Base-by-base conservation (phyloP, 2,329 filamentous ascomycete species). In the Stachybotrys elegans region DNA sequence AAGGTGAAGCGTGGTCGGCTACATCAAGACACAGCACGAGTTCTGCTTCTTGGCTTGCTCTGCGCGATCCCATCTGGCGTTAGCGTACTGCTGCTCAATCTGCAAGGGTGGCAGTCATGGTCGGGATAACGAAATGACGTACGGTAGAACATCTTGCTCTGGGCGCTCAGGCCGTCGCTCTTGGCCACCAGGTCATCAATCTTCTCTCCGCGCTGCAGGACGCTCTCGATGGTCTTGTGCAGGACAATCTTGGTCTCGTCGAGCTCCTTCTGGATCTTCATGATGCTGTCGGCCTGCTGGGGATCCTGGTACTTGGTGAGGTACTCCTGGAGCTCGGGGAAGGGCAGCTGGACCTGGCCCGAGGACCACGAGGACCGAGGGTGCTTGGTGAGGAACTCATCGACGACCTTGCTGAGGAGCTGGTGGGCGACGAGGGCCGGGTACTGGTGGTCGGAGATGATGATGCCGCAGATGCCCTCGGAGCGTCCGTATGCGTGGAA, bases 131-230 rank as follows among this genome's bases (percentile, higher is more conserved):
- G 7, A 17, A 21, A 14, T 6, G 19, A 70, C 76, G 57, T 67
- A 85, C 85, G 89, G 67, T 97, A 97, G 67, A 98, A 98, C 86
- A 94, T 92, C 78, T 95, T 97, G 72, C 89, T 95, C 75, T 93
- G 87, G 40, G 82, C 80, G 68, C 88, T 95, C 59, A 98, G 69
- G 12, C 84, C 88, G 57, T 95, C 89, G 59, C 88, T 95, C 81
- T 97, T 97, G 51, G 84, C 84, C 37, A 97, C 92, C 56, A 98
- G 70, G 57, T 86, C 88, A 61, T 97, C 92, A 55, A 98, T 89
- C 78, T 96, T 97, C 80, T 97, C 91, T 34, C 91, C 93, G 49
- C 93, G 80, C 73, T 96, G 85, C 59, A 96, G 67, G 42, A 76
- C 83, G 58, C 81, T 87, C 72, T 95, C 86, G 57, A 95, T 96